These are phyloP conservation scores for Daldinia sp. DNA, from an alignment of 2,329 filamentous ascomycete species.

Conservation along the genomic window DNA sequence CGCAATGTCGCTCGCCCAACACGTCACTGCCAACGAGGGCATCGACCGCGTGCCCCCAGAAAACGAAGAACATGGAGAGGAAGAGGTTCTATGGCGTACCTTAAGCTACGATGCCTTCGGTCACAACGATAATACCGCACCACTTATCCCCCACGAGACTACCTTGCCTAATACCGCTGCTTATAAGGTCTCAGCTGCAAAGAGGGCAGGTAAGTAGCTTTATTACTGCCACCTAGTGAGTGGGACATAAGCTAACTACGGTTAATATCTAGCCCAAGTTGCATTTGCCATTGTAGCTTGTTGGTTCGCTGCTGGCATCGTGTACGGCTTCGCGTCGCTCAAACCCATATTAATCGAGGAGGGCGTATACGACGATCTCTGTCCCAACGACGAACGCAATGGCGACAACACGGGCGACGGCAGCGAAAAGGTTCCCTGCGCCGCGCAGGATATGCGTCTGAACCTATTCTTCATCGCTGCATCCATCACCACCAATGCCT, in stretches of 20 bases:
- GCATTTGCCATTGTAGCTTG: slow-evolving; percentile 70
- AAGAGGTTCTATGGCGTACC: slow-evolving; percentile 40
- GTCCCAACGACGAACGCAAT: slow-evolving; percentile 54
- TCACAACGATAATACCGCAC: slow-evolving; percentile 42
- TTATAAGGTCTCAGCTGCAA: slow-evolving; percentile 44
- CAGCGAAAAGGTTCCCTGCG: slow-evolving; percentile 54
- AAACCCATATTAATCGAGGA: slow-evolving; percentile 69
- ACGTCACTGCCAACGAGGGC: slow-evolving; percentile 53
- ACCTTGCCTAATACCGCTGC: slow-evolving; percentile 44
- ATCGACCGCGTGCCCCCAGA: slow-evolving; percentile 49
- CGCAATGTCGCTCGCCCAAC: slow-evolving; percentile 54
- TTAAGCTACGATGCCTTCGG: slow-evolving; percentile 45
- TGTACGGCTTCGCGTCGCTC: slow-evolving; percentile 71
- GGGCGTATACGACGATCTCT: slow-evolving; percentile 64
- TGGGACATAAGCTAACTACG: not conserved
- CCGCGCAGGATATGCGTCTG: slow-evolving; percentile 59
- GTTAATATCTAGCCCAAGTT: slow-evolving; percentile 65
- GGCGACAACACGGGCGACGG: slow-evolving; percentile 47
- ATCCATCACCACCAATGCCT: slow-evolving; percentile 72
- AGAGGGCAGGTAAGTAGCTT: slow-evolving; percentile 43
- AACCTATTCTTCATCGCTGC: slow-evolving; percentile 78
- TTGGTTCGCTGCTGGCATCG: slow-evolving; percentile 69
- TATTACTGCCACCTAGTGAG: not conserved
- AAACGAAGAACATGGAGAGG: slow-evolving; percentile 32
- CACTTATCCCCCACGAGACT: slow-evolving; percentile 36